Conservation (phyloP, 192 early-diverging fungal species). For the Backusella westeae region DNA sequence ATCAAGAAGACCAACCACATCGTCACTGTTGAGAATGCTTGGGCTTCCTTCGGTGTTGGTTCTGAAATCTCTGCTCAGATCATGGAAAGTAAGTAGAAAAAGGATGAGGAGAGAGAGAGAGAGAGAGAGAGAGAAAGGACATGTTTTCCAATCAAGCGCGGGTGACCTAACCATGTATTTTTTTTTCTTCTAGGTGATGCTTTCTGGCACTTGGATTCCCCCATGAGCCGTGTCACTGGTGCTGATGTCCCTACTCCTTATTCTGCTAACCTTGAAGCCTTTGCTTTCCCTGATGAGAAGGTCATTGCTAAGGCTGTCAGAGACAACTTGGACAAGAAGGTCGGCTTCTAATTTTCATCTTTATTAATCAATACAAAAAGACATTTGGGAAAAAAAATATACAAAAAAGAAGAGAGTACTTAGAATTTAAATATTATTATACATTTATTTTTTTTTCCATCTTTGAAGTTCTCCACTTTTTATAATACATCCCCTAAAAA, state of each 20-base stretch:
- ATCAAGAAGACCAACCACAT: constrained; percentile 98
- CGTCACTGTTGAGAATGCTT: constrained; percentile 94
- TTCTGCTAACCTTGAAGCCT: constrained; percentile 90
- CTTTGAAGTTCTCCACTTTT: constrained; percentile 1
- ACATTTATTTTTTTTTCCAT: neutral
- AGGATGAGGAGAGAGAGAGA: neutral
- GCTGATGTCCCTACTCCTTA: constrained; percentile 99
- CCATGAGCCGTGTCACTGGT: constrained; percentile 89
- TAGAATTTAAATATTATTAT: constrained; percentile 6
- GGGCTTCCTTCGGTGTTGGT: constrained; percentile 93
- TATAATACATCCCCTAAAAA: constrained; percentile 1
- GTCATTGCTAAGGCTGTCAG: constrained; percentile 80
- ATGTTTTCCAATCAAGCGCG: neutral
- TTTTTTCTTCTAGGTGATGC: constrained; percentile 57
- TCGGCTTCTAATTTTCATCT: constrained; percentile 15
- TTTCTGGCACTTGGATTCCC: constrained; percentile 95
- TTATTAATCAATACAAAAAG: constrained; percentile 1
- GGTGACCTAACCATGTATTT: neutral
- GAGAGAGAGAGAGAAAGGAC: neutral
- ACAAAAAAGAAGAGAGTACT: neutral
- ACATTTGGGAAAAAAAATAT: neutral
- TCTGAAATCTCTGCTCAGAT: constrained; percentile 94
- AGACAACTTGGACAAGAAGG: constrained; percentile 58
- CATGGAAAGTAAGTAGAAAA: constrained; percentile 69
- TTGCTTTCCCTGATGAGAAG: constrained; percentile 80